phyloP scores from a whole-genome alignment of 306 rosid genomes.

The Notholithocarpus densiflorus region DNA sequence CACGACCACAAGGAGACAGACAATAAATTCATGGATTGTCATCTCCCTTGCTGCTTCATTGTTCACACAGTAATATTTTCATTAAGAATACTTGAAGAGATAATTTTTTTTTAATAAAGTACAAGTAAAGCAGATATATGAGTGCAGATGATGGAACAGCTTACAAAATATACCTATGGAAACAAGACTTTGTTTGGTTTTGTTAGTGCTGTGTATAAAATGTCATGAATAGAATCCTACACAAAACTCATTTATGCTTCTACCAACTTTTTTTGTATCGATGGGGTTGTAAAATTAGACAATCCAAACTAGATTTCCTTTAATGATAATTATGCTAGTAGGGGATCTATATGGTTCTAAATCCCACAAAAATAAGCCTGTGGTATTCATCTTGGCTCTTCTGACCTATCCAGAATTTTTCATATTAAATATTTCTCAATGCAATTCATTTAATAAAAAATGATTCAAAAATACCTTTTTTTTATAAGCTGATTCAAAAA shows the following conservation, averaged over 20 bases:
- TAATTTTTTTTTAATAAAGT: background rate
- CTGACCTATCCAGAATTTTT: background rate
- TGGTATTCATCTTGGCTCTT: background rate
- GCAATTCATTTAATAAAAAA: background rate
- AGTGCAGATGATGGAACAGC: background rate
- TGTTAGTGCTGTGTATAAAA: background rate
- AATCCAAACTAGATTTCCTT: background rate
- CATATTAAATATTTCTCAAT: background rate
- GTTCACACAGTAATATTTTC: background rate
- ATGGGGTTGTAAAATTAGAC: background rate
- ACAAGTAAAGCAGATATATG: background rate
- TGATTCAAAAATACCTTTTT: no score
- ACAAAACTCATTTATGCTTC: background rate
- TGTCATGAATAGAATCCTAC: background rate
- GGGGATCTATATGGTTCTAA: background rate
- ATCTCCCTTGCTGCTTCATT: conserved; percentile 11
- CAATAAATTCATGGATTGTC: background rate
- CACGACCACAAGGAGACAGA: conserved; percentile 11
- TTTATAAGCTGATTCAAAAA: no score
- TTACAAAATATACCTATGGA: background rate
- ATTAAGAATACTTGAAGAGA: background rate
- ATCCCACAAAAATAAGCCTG: background rate
- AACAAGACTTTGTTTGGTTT: background rate
- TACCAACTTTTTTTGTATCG: background rate
- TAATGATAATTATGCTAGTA: background rate